These are phyloP conservation scores for Martensiomyces pterosporus DNA, from an alignment of 192 early-diverging fungal species.

Conservation along the genomic window DNA sequence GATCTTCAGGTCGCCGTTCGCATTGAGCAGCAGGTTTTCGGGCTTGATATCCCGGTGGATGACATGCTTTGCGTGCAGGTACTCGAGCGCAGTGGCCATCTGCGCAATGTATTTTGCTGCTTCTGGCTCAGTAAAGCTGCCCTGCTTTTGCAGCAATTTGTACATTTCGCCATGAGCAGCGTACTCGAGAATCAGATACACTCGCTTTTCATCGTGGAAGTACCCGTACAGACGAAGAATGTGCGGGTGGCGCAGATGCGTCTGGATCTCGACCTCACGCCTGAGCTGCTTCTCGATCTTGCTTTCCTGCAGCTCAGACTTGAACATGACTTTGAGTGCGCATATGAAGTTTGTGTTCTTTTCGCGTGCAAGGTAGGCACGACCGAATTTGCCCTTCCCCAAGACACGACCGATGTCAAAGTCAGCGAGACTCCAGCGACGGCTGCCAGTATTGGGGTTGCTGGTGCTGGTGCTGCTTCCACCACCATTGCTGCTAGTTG, in stretches of 20 bases:
- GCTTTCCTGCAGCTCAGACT: conserved; percentile 67
- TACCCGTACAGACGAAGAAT: conserved; percentile 94
- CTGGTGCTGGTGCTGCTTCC: no score
- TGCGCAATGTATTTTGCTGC: conserved; percentile 89
- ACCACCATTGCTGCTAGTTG: no score
- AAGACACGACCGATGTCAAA: conserved; percentile 88
- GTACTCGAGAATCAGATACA: conserved; percentile 93
- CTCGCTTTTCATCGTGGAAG: conserved; percentile 90
- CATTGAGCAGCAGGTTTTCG: conserved; percentile 86
- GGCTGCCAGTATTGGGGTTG: no score
- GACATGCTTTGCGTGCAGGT: conserved; percentile 85
- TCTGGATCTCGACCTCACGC: conserved; percentile 94
- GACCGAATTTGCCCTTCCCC: conserved; percentile 96
- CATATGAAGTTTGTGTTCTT: conserved; percentile 81
- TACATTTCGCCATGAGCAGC: conserved; percentile 94
- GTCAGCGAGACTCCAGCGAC: conserved; percentile 63
- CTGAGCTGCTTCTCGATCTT: conserved; percentile 87
- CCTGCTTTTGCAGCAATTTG: conserved; percentile 68
- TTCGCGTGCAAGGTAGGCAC: conserved; percentile 89
- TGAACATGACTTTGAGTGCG: conserved; percentile 89
- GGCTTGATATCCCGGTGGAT: conserved; percentile 98
- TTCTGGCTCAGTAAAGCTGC: conserved; percentile 66
- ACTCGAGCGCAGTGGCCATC: conserved; percentile 79
- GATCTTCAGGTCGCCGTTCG: conserved; percentile 87
- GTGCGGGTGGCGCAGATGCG: conserved; percentile 85